Evolutionary conservation across 2,329 filamentous ascomycete species (phyloP).

Genomic region (Xylaria sp.): DNA sequence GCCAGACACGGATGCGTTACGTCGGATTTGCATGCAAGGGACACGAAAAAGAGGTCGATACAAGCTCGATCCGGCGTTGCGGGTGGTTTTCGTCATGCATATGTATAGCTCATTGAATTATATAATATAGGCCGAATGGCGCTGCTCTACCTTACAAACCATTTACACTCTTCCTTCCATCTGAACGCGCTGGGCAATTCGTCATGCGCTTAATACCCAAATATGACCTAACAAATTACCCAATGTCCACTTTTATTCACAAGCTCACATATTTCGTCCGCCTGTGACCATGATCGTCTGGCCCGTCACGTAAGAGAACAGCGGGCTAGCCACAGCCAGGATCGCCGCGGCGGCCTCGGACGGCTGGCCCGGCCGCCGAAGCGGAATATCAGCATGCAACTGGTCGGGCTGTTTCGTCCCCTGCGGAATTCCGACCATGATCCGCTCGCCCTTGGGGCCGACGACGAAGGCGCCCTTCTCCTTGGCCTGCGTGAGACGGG

Average conservation of each 20-base stretch:
- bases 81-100: conserved; percentile 37
- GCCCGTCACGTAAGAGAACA: conserved; percentile 86
- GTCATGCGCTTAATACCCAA: neutral
- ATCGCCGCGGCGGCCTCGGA: conserved; percentile 83
- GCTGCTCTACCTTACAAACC: conserved; percentile 16
- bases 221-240: neutral
- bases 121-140: conserved; percentile 37
- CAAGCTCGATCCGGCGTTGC: conserved; percentile 40
- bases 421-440: conserved; percentile 77
- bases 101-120: conserved; percentile 39
- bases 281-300: conserved; percentile 90
- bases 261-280: conserved; percentile 69
- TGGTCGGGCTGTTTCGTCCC: conserved; percentile 61
- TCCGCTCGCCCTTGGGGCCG: conserved; percentile 78
- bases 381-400: conserved; percentile 75
- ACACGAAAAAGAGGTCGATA: conserved; percentile 29
- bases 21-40: conserved; percentile 31
- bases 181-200: neutral
- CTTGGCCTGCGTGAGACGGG: conserved; percentile 83
- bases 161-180: conserved; percentile 8
- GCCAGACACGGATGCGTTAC: conserved; percentile 10
- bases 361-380: conserved; percentile 79
- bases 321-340: conserved; percentile 80
- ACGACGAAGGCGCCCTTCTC: conserved; percentile 83
- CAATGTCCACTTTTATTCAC: too few relatives aligned